These are phyloP conservation scores for Beauveria sp. DNA, from an alignment of 2,329 filamentous ascomycete species.

Conservation along the genomic window DNA sequence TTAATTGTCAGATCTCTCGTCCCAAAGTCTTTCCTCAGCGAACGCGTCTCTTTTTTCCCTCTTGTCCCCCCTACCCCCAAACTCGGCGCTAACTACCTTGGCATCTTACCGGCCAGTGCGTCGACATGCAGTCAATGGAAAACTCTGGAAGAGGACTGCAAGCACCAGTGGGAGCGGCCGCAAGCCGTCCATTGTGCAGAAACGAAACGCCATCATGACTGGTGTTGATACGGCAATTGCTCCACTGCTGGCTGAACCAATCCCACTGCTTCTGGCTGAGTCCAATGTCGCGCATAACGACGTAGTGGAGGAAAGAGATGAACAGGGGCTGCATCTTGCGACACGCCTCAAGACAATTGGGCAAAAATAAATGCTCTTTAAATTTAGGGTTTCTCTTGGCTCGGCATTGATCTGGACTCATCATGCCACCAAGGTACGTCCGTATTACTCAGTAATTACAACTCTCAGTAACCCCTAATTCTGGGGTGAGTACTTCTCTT, in stretches of 20 bases:
- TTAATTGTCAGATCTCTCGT: too few relatives aligned
- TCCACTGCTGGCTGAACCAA: too few relatives aligned
- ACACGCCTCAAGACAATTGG: not conserved
- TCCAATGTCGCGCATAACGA: not conserved
- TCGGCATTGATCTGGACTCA: not conserved
- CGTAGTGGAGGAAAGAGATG: constrained; percentile 4
- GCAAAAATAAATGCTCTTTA: not conserved
- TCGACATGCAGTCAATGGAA: too few relatives aligned
- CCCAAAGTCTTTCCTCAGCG: too few relatives aligned
- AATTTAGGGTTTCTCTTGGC: not conserved
- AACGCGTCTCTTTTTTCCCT: too few relatives aligned
- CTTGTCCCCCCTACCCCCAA: too few relatives aligned
- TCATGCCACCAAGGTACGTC: not conserved
- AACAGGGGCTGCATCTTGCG: constrained; percentile 7
- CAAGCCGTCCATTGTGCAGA: not conserved
- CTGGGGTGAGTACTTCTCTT: too few relatives aligned
- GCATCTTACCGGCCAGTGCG: too few relatives aligned
- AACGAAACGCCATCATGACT: not conserved
- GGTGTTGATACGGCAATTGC: too few relatives aligned
- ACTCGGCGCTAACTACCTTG: too few relatives aligned
- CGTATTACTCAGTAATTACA: too few relatives aligned
- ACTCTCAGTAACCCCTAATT: not conserved
- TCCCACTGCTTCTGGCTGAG: too few relatives aligned
- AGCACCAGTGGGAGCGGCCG: not conserved
- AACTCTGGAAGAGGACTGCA: not conserved